Evolutionary conservation across 352 stramenopile species (phyloP).

Genomic region (Globisporangium solare): DNA sequence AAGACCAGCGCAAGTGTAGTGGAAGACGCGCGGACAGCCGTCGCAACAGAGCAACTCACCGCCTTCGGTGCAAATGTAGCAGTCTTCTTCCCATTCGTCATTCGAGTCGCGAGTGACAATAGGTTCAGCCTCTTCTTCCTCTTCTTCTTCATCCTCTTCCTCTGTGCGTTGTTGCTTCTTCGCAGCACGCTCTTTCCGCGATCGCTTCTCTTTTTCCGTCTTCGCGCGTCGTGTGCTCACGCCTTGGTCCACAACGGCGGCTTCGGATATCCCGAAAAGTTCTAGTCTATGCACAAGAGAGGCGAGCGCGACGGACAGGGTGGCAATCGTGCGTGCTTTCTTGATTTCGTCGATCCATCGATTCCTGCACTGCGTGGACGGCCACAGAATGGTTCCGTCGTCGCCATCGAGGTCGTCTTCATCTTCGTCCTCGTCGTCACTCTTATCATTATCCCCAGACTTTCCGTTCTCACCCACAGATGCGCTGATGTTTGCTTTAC

Average conservation of each 20-base stretch:
- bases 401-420: conserved; percentile 73
- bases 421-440: conserved; percentile 70
- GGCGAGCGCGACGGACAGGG: conserved; percentile 50
- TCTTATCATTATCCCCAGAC: conserved; percentile 33
- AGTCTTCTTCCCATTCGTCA: conserved; percentile 88
- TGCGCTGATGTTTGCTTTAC: conserved; percentile 1
- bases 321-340: conserved; percentile 40
- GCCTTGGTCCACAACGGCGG: conserved; percentile 31
- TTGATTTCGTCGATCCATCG: conserved; percentile 71
- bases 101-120: conserved; percentile 38
- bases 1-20: conserved; percentile 81
- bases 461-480: conserved; percentile 17
- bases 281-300: conserved; percentile 71
- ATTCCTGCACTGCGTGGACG: conserved; percentile 57
- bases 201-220: conserved; percentile 67
- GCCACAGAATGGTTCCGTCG: conserved; percentile 66
- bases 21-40: conserved; percentile 89
- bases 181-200: conserved; percentile 56
- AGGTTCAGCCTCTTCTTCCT: conserved; percentile 14
- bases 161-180: conserved; percentile 61
- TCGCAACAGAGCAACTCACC: conserved; percentile 89
- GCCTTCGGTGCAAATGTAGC: conserved; percentile 81
- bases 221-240: conserved; percentile 49
- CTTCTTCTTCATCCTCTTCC: conserved; percentile 46
- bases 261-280: conserved; percentile 53